Evolutionary conservation across 331 rosid species (phyloP), one percentile per base, ranked within the genome.

Genomic region (Acacia concinna): DNA sequence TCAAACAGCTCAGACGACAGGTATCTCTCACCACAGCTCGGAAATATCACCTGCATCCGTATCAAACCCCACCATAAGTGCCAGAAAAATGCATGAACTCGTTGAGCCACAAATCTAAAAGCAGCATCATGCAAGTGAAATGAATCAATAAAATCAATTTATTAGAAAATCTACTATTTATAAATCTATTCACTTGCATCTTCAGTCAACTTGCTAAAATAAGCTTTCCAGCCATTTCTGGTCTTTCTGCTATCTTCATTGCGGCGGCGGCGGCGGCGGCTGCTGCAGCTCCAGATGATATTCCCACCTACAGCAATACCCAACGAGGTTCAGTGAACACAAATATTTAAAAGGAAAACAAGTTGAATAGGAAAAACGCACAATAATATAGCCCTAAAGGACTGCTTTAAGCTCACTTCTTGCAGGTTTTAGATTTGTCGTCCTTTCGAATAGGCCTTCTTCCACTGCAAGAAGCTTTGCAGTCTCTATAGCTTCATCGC

Each of bases 11-110:
- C 91, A 27, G 96, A 88, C 27, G 97, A 90, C 30, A 93, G 87
- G 71, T 90, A 93, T 74, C 96, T 89, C 89, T 93, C 97, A n/a
- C 97, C 97, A 52, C 88, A 93, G 89, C 97, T 90, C 69, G 97
- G 96, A 59, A 93, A 93, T 78, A 93, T 52, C 27, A 84, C 91
- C 97, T 93, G 87, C 86, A 78, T 35, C 81, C 83, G 54, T 52
- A 51, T 63, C 20, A 20, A 80, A 73, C 51, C 46, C 2, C 77
- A 51, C 76, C 12, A 0, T 56, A 5, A 30, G 51, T 30, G 63
- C 68, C 74, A 13, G 25, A 35, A 64, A 60, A 10, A 57, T 11
- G 1, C 28, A 52, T 8, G 1, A n/a, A 8, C 12, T 52, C 28
- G 46, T 31, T 49, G 10, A 13, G 27, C 57, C 38, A 44, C 18